Conservation (phyloP, 2,329 filamentous ascomycete species). For the Trichophyton equinum region DNA sequence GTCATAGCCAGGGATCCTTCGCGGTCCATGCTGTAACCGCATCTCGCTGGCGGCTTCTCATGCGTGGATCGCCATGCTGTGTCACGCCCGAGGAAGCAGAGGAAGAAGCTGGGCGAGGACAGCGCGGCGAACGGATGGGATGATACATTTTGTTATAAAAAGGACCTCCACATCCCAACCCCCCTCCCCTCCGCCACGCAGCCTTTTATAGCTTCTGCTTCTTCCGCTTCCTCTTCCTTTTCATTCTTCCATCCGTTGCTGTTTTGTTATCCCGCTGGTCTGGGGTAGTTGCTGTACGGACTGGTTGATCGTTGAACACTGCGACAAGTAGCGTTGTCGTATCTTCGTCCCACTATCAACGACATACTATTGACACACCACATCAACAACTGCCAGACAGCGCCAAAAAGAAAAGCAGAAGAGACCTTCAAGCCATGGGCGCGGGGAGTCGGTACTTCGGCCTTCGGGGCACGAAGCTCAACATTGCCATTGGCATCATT, state of each 20-base stretch:
- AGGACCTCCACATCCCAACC: background rate
- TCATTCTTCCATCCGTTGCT: background rate
- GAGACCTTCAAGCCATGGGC: constrained; percentile 15
- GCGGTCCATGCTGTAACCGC: background rate
- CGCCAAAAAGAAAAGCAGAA: background rate
- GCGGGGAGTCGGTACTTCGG: constrained; percentile 43
- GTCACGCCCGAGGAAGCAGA: background rate
- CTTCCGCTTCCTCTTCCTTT: background rate
- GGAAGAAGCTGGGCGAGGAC: background rate
- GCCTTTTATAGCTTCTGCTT: background rate
- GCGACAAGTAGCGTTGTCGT: too few relatives aligned
- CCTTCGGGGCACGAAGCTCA: constrained; percentile 52
- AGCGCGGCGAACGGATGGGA: background rate
- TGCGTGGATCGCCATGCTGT: constrained; percentile 2
- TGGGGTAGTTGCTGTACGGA: background rate
- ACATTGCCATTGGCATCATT: constrained; percentile 56
- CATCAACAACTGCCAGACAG: background rate
- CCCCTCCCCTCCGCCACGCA: too few relatives aligned
- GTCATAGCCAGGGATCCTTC: background rate
- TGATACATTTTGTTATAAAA: background rate
- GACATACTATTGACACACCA: background rate
- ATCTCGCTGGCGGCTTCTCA: background rate
- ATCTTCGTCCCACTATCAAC: background rate
- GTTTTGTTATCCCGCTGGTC: background rate
- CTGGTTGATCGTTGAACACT: too few relatives aligned